Percentiles rank a stretch among this genome's conserved stretches.
phyloP scores from a whole-genome alignment of 805 yeast genomes.

The Sporopachydermia lactativora region DNA sequence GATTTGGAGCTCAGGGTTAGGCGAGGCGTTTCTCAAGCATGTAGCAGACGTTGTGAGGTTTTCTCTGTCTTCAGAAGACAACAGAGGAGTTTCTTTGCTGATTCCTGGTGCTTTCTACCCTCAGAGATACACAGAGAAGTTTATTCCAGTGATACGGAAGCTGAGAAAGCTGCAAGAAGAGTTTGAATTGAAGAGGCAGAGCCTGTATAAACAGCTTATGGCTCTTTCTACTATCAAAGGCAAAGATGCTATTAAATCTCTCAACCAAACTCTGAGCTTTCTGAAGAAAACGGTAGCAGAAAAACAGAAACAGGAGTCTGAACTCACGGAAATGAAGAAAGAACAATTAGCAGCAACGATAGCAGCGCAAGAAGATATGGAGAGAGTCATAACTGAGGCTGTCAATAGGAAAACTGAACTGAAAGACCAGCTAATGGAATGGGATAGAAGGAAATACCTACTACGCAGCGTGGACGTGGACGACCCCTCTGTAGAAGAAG shows the following conservation, averaged over 20 bases:
- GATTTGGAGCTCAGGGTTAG: background rate
- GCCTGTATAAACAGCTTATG: background rate
- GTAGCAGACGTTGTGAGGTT: background rate
- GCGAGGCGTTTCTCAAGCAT: background rate
- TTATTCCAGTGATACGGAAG: background rate
- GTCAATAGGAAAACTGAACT: background rate
- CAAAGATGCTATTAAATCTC: background rate
- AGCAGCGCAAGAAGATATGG: background rate
- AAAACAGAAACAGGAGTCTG: background rate
- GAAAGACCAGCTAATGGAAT: background rate
- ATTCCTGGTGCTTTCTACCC: background rate
- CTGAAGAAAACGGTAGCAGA: background rate
- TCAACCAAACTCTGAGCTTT: background rate
- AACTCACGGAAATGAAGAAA: background rate
- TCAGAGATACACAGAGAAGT: background rate
- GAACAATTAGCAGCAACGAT: too few species aligned
- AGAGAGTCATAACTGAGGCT: background rate
- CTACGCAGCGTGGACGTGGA: background rate
- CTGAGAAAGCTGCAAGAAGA: background rate
- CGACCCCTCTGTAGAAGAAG: background rate
- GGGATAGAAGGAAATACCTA: background rate
- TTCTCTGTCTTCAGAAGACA: background rate
- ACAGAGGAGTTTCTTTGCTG: background rate
- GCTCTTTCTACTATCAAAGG: background rate
- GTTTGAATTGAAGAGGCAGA: background rate